Conservation (phyloP, 495 filamentous ascomycete genomes). For the Penicillium ochrochloron region DNA sequence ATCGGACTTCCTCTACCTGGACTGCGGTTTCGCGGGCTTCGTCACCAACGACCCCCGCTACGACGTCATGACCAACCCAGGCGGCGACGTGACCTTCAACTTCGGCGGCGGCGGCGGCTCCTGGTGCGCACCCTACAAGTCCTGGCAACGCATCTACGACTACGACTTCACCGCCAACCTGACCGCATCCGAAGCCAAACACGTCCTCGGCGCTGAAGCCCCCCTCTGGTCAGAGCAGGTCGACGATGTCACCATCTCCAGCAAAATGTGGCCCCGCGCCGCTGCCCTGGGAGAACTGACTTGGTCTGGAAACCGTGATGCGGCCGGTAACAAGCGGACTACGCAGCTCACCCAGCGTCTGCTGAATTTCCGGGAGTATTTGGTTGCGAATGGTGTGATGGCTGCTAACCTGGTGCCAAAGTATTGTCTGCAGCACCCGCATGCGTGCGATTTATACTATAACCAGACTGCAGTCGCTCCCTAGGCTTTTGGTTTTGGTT, state of each 20-base stretch:
- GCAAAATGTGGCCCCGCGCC: slow-evolving; percentile 59
- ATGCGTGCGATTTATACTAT: slow-evolving; percentile 58
- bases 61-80: slow-evolving; percentile 54
- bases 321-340: slow-evolving; percentile 51
- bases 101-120: slow-evolving; percentile 57
- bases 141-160: slow-evolving; percentile 65
- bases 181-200: slow-evolving; percentile 45
- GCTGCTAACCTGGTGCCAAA: slow-evolving; percentile 55
- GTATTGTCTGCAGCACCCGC: slow-evolving; percentile 60
- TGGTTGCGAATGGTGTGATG: slow-evolving; percentile 57
- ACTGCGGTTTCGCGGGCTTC: slow-evolving; percentile 60
- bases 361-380: slow-evolving; percentile 62
- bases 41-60: slow-evolving; percentile 60
- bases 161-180: slow-evolving; percentile 60
- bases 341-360: slow-evolving; percentile 58
- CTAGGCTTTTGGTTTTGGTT: neutral
- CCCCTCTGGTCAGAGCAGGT: slow-evolving; percentile 61
- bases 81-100: slow-evolving; percentile 54
- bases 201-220: slow-evolving; percentile 54
- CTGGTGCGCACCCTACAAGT: slow-evolving; percentile 64
- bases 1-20: slow-evolving; percentile 59
- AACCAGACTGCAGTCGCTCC: slow-evolving; percentile 49
- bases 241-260: slow-evolving; percentile 55
- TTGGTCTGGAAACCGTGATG: slow-evolving; percentile 59
- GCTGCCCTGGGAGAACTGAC: slow-evolving; percentile 58